Conservation (phyloP, 495 filamentous ascomycete species). For the Trichocladium antarcticum region DNA sequence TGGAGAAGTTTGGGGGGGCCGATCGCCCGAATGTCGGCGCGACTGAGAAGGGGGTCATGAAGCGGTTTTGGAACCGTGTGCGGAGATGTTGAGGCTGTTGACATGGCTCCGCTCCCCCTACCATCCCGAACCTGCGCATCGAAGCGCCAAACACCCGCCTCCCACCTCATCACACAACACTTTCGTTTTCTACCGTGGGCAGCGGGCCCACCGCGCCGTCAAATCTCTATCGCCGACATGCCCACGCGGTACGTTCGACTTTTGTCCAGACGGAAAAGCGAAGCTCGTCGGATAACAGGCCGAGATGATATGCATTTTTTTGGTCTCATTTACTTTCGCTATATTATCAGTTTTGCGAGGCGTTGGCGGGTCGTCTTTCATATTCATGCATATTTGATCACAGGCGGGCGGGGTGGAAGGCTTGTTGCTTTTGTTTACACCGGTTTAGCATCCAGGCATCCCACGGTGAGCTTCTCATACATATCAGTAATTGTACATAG, state of each 20-base stretch:
- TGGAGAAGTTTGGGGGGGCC: slow-evolving; percentile 17
- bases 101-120: not conserved
- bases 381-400: not conserved
- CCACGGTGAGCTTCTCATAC: not conserved
- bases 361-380: not conserved
- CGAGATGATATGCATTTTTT: not conserved
- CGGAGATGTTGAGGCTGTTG: slow-evolving; percentile 16
- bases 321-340: not conserved
- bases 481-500: too few relatives aligned
- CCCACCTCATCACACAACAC: too few relatives aligned
- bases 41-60: slow-evolving; percentile 29
- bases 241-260: too few relatives aligned
- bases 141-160: too few relatives aligned
- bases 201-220: too few relatives aligned
- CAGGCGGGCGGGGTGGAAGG: not conserved
- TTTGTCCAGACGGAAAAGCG: too few relatives aligned
- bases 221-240: too few relatives aligned
- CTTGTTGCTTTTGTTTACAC: not conserved
- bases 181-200: too few relatives aligned
- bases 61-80: slow-evolving; percentile 31
- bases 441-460: not conserved
- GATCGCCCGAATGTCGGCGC: slow-evolving; percentile 19
- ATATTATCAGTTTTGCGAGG: not conserved
- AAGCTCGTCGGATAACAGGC: too few relatives aligned
- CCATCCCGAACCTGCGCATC: not conserved